phyloP scores from a whole-genome alignment of 2,329 filamentous ascomycete species.

The Chrysoporthe puriensis region DNA sequence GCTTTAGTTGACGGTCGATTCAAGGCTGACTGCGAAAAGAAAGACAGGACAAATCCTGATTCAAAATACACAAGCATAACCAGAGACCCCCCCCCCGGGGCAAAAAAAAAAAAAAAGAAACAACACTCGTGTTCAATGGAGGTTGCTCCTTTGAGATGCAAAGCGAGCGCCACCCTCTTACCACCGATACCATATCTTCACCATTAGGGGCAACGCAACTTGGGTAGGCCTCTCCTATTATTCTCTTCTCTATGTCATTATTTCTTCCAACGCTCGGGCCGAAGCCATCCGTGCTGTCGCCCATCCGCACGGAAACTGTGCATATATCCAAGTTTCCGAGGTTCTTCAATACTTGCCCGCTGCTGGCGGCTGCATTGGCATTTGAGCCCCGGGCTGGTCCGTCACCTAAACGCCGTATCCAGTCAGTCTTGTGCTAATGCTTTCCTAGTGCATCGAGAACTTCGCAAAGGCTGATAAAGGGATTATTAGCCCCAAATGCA shows the following conservation, averaged over 20 bases:
- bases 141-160: not conserved
- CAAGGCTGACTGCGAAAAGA: not conserved
- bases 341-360: not conserved
- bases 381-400: slow-evolving; percentile 6
- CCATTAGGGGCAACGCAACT: not conserved
- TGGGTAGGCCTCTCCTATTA: not conserved
- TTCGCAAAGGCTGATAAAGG: no score
- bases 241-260: not conserved
- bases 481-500: not conserved
- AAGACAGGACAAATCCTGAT: not conserved
- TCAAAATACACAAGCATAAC: no score
- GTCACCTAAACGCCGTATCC: not conserved
- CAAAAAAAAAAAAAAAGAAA: no score
- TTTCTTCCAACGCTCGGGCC: not conserved
- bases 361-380: slow-evolving; percentile 10
- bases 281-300: not conserved
- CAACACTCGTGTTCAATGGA: not conserved
- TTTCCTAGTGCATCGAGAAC: not conserved
- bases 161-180: not conserved
- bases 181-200: not conserved
- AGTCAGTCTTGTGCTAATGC: slow-evolving; percentile 1
- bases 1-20: slow-evolving; percentile 47
- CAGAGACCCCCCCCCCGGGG: no score
- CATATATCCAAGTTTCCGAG: not conserved
- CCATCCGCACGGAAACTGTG: not conserved